Conservation (phyloP, 2,329 filamentous ascomycete species). For the Colletotrichum gloeosporioides region DNA sequence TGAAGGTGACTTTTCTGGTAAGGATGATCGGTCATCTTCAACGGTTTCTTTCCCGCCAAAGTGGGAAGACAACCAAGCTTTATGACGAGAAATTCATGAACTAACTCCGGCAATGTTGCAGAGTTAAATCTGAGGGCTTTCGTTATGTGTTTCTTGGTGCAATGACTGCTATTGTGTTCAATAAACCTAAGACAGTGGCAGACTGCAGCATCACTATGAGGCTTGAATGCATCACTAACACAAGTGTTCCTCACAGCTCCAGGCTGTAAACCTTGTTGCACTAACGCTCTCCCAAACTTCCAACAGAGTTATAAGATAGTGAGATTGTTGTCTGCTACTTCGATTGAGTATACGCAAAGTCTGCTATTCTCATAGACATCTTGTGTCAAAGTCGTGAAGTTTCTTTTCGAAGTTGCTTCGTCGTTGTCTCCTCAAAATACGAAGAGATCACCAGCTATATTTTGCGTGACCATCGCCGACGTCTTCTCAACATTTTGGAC, state of each 20-base stretch:
- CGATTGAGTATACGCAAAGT: accelerated
- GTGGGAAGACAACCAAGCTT: background rate
- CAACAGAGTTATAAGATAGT: too few species aligned
- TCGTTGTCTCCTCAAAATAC: background rate
- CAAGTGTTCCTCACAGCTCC: background rate
- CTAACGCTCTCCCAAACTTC: background rate
- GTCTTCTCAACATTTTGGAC: background rate
- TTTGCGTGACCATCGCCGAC: background rate
- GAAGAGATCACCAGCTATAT: background rate
- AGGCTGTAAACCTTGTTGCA: background rate
- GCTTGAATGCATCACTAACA: background rate
- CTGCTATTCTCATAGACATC: background rate
- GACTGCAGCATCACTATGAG: background rate
- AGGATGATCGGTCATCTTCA: accelerated
- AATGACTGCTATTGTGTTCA: accelerated
- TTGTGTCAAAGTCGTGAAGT: background rate
- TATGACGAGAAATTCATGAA: background rate
- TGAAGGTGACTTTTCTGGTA: background rate
- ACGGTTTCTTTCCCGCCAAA: background rate
- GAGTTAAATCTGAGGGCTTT: background rate
- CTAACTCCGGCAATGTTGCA: background rate
- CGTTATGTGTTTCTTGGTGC: accelerated
- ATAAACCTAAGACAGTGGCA: background rate
- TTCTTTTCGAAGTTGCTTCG: background rate
- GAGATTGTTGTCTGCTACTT: too few species aligned